phyloP scores from a whole-genome alignment of 2,329 filamentous ascomycete species.

The Ophiocordyceps camponoti-leonardi region DNA sequence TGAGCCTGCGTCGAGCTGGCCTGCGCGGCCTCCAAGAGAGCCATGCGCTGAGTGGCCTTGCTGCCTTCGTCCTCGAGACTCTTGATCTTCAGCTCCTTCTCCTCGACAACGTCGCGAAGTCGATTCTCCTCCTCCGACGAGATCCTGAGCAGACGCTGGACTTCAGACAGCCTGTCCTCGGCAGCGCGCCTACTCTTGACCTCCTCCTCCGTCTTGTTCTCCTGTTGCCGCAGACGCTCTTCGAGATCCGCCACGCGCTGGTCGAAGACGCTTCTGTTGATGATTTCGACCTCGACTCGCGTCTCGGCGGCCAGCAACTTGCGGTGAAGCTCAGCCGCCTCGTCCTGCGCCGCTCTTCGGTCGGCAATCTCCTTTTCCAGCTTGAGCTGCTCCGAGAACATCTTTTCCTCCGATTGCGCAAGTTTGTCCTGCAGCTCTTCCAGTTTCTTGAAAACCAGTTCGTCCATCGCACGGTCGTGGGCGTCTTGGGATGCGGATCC shows the following conservation, averaged over 20 bases:
- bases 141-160: slow-evolving; percentile 51
- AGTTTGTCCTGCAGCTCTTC: slow-evolving; percentile 43
- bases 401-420: slow-evolving; percentile 39
- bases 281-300: slow-evolving; percentile 41
- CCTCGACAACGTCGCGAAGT: slow-evolving; percentile 48
- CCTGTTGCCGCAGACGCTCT: slow-evolving; percentile 45
- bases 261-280: slow-evolving; percentile 40
- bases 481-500: slow-evolving; percentile 27
- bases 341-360: slow-evolving; percentile 35
- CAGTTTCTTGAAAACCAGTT: slow-evolving; percentile 34
- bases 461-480: slow-evolving; percentile 28
- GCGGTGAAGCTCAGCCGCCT: slow-evolving; percentile 32
- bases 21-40: slow-evolving; percentile 53
- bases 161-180: slow-evolving; percentile 56
- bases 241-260: slow-evolving; percentile 53
- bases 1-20: slow-evolving; percentile 35
- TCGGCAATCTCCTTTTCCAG: slow-evolving; percentile 29
- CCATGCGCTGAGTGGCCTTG: slow-evolving; percentile 42
- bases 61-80: slow-evolving; percentile 35
- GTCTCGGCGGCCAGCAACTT: slow-evolving; percentile 40
- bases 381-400: slow-evolving; percentile 28
- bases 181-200: slow-evolving; percentile 44
- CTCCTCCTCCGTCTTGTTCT: slow-evolving; percentile 47
- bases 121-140: slow-evolving; percentile 57
- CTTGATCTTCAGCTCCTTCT: slow-evolving; percentile 51